phyloP scores from a whole-genome alignment of 1,284 basidiomycete species.

The Ustanciosporium gigantosporum region DNA sequence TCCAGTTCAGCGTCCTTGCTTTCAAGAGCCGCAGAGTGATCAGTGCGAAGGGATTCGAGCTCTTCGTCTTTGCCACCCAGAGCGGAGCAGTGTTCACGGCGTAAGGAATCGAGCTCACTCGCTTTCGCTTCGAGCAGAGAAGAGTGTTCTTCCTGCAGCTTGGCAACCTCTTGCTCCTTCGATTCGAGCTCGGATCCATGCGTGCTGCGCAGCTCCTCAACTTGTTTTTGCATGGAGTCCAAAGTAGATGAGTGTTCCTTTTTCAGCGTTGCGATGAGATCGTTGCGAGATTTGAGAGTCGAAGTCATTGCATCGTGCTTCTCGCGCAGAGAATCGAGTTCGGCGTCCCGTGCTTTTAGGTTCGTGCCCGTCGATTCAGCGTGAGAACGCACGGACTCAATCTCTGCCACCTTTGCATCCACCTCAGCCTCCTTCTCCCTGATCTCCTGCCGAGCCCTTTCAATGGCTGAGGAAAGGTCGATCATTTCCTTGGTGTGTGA shows the following conservation, averaged over 20 bases:
- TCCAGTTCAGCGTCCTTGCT: conserved; percentile 8
- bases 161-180: too few relatives aligned
- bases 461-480: conserved; percentile 15
- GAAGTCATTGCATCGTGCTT: neutral
- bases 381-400: neutral
- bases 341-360: conserved; percentile 1
- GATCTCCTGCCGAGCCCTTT: conserved; percentile 10
- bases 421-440: conserved; percentile 7
- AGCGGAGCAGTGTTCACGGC: conserved; percentile 2
- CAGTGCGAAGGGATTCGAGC: conserved; percentile 1
- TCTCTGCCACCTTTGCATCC: conserved; percentile 2
- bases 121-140: neutral
- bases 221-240: conserved; percentile 3
- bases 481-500: conserved; percentile 31
- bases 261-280: conserved; percentile 9
- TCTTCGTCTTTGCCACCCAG: conserved; percentile 4
- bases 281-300: conserved; percentile 5
- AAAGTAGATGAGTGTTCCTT: conserved; percentile 5
- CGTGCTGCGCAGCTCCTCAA: conserved; percentile 2
- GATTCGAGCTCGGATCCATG: too few relatives aligned
- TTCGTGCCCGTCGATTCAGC: conserved; percentile 3
- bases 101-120: neutral
- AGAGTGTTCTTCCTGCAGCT: neutral
- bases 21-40: conserved; percentile 7
- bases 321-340: neutral